Evolutionary conservation across 1,139 yeast species (phyloP), one percentile per base, ranked within the genome.

Genomic region (Meyerozyma sp.): DNA sequence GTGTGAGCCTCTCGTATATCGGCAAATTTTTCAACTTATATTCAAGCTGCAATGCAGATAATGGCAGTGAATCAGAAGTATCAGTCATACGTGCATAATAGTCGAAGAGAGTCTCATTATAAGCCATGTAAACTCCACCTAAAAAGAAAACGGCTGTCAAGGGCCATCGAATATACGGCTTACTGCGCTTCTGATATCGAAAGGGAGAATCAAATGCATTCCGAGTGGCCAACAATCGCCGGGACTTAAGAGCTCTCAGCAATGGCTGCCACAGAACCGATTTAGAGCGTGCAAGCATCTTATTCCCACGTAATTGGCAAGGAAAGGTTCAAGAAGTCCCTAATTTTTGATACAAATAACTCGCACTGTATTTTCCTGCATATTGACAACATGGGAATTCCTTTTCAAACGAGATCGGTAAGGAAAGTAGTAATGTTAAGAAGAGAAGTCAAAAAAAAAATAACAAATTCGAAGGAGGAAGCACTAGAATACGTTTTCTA

Each of bases 11-110:
- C 48, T 76, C 66, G 42, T 79, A 84, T 1, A 84, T 60, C 0
- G 82, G 79, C 41, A 86, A 61, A 5, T 68, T 59, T 41, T 74
- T 70, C 45, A 84, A 61, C 46, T 81, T 66, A 40, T 65, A 63
- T 48, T 75, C 79, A 43, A 85, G 53, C 41, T 55, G 59, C 45
- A 59, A 45, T 2, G 59, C 21, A 16, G 11, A 8, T 9, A 16
- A 26, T 3, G 32, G 37, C n/a, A 11, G 37, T 8, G 27, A 8
- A 5, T 20, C 26, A 34, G 37, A 20, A 9, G 26, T 49, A 9
- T 53, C 54, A 1, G 73, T 67, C 32, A 56, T 58, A 8, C 58
- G 53, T 39, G 66, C 68, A 47, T 70, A 70, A 37, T 53, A 46
- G 44, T 69, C 63, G 43, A 68, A 63, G 3, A 68, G 44, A 1